These are phyloP conservation scores for Zasmidium cellare DNA, from an alignment of 2,329 filamentous ascomycete genomes.

Conservation along the genomic window DNA sequence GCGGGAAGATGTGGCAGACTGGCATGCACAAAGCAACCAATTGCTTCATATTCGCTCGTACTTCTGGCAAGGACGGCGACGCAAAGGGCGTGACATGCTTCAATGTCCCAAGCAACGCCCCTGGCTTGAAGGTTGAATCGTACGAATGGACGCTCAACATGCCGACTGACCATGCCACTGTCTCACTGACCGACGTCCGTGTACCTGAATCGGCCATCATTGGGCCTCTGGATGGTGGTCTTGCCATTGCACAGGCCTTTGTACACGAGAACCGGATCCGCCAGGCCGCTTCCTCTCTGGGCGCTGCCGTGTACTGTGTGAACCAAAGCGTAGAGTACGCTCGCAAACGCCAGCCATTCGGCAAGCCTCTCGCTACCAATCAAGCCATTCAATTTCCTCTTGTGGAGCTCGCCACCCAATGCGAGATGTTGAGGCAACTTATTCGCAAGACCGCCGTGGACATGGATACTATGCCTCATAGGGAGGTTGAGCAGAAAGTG, in stretches of 20 bases:
- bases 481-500: conserved; percentile 59
- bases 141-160: conserved; percentile 69
- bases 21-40: conserved; percentile 63
- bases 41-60: conserved; percentile 62
- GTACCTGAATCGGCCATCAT: conserved; percentile 56
- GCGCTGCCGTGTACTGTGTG: conserved; percentile 61
- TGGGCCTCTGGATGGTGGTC: conserved; percentile 54
- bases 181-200: conserved; percentile 58
- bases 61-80: conserved; percentile 54
- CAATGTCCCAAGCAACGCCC: conserved; percentile 55
- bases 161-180: conserved; percentile 65
- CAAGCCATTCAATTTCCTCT: conserved; percentile 66
- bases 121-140: conserved; percentile 55
- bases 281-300: conserved; percentile 62
- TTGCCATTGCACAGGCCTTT: conserved; percentile 64
- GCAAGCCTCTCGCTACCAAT: conserved; percentile 57
- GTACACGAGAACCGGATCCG: conserved; percentile 66
- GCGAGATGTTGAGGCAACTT: conserved; percentile 61
- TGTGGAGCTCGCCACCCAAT: conserved; percentile 62
- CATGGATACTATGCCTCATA: conserved; percentile 58
- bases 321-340: conserved; percentile 59
- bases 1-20: conserved; percentile 66
- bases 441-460: conserved; percentile 62
- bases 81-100: conserved; percentile 62
- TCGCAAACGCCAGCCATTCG: conserved; percentile 55